Conservation (phyloP, 2,329 filamentous ascomycete genomes). For the Penicillium rolfsii region DNA sequence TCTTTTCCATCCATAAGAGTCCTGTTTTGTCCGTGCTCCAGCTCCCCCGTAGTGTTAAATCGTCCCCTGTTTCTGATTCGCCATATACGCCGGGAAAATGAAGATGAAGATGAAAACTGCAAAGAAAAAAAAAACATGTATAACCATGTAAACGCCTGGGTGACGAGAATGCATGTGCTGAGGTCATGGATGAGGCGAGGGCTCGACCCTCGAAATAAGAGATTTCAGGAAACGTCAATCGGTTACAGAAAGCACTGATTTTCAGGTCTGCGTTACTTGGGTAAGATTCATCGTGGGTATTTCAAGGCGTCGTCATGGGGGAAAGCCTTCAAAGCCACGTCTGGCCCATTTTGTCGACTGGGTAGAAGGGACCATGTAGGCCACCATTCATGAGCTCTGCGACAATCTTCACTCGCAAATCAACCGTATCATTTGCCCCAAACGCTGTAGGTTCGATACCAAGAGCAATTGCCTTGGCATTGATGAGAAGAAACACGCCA, state of each 20-base stretch:
- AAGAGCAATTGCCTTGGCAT: slow-evolving; percentile 52
- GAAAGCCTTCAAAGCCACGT: slow-evolving; percentile 28
- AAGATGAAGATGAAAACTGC: slow-evolving; percentile 1
- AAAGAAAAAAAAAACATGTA: slow-evolving; percentile 8
- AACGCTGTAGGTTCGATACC: slow-evolving; percentile 50
- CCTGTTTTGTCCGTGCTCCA: neutral
- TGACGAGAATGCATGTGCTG: slow-evolving; percentile 2
- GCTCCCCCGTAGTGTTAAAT: neutral
- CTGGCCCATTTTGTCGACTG: slow-evolving; percentile 26
- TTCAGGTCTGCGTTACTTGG: neutral
- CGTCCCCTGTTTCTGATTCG: slow-evolving; percentile 18
- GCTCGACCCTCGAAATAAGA: neutral
- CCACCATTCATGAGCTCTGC: slow-evolving; percentile 53
- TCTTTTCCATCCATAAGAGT: neutral
- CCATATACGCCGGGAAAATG: slow-evolving; percentile 22
- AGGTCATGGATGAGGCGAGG: neutral
- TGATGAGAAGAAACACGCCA: slow-evolving; percentile 55
- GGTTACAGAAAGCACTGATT: neutral
- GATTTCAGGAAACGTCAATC: neutral
- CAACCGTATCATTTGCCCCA: slow-evolving; percentile 43
- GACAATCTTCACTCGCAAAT: slow-evolving; percentile 51
- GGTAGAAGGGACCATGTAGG: slow-evolving; percentile 48
- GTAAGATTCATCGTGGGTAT: neutral
- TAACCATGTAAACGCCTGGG: slow-evolving; percentile 11
- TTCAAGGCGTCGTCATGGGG: too few species aligned